Evolutionary conservation across 495 filamentous ascomycete species (phyloP).

Genomic region (Xylaria curta): DNA sequence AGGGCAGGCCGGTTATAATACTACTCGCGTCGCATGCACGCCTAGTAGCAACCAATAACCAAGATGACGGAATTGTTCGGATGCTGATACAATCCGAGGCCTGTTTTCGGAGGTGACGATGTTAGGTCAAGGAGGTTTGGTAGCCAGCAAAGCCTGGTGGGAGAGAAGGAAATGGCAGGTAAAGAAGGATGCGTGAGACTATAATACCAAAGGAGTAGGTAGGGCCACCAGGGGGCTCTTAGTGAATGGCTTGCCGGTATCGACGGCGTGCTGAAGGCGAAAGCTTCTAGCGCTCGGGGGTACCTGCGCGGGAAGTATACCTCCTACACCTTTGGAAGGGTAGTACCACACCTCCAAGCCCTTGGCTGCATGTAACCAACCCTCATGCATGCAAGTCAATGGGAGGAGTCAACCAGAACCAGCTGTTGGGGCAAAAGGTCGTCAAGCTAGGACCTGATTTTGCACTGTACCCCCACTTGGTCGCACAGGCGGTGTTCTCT

Average conservation of each 20-base stretch:
- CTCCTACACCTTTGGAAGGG: slow-evolving; percentile 6
- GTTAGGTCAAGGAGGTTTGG: slow-evolving; percentile 20
- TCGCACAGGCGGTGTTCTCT: neutral
- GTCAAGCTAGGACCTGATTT: neutral
- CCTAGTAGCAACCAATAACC: slow-evolving; percentile 1
- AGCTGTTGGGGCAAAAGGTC: slow-evolving; percentile 14
- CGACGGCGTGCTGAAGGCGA: slow-evolving; percentile 7
- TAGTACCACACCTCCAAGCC: slow-evolving; percentile 8
- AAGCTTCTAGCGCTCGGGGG: slow-evolving; percentile 4
- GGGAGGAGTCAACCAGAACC: slow-evolving; percentile 21
- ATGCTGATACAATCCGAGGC: slow-evolving; percentile 19
- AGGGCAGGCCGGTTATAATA: neutral
- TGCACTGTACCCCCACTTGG: slow-evolving; percentile 20
- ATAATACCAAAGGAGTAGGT: slow-evolving; percentile 7
- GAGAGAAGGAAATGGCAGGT: slow-evolving; percentile 7
- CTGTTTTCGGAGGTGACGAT: slow-evolving; percentile 20
- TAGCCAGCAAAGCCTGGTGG: slow-evolving; percentile 22
- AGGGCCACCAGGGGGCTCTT: neutral
- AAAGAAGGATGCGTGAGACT: neutral
- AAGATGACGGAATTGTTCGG: slow-evolving; percentile 16
- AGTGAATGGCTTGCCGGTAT: slow-evolving; percentile 3
- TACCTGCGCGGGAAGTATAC: slow-evolving; percentile 8
- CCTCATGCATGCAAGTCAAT: slow-evolving; percentile 17
- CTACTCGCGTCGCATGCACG: slow-evolving; percentile 1
- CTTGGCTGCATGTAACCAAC: slow-evolving; percentile 29